Percentiles rank a stretch among this genome's conserved stretches.
These are phyloP conservation scores for Ceratobasidium sp. DNA, from an alignment of 1,284 basidiomycete genomes.

Conservation along the genomic window DNA sequence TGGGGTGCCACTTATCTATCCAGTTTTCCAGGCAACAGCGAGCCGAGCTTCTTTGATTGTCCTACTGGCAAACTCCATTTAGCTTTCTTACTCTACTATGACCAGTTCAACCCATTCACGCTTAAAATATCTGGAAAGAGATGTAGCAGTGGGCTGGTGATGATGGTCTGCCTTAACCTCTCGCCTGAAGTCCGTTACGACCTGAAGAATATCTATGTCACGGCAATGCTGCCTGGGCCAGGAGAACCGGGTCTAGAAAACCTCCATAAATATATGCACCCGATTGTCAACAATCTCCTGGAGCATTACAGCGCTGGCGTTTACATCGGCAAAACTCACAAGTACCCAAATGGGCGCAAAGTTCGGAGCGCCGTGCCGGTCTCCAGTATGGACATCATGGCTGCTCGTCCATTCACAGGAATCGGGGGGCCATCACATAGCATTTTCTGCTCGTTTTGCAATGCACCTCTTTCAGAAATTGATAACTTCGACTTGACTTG, in stretches of 20 bases:
- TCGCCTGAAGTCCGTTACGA: constrained; percentile 56
- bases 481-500: neutral
- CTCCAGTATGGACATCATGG: neutral
- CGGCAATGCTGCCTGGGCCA: constrained; percentile 57
- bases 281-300: constrained; percentile 55
- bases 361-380: neutral
- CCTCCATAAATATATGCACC: constrained; percentile 55
- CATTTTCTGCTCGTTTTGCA: neutral
- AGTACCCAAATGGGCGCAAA: constrained; percentile 11
- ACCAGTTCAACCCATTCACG: constrained; percentile 59
- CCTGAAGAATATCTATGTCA: constrained; percentile 58
- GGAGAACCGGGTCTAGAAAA: constrained; percentile 48
- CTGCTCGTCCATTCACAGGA: neutral
- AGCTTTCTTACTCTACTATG: constrained; percentile 55
- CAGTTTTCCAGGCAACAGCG: constrained; percentile 52
- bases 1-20: constrained; percentile 54
- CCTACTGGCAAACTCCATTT: constrained; percentile 51
- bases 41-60: constrained; percentile 47
- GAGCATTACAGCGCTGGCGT: constrained; percentile 55
- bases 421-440: neutral
- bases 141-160: constrained; percentile 56
- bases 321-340: constrained; percentile 47
- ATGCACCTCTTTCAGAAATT: neutral
- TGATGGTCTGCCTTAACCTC: constrained; percentile 58
- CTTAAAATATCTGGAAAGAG: constrained; percentile 55